These are phyloP conservation scores for Pharus latifolius DNA, from an alignment of 176 grass and related monocot genomes.

Conservation along the genomic window DNA sequence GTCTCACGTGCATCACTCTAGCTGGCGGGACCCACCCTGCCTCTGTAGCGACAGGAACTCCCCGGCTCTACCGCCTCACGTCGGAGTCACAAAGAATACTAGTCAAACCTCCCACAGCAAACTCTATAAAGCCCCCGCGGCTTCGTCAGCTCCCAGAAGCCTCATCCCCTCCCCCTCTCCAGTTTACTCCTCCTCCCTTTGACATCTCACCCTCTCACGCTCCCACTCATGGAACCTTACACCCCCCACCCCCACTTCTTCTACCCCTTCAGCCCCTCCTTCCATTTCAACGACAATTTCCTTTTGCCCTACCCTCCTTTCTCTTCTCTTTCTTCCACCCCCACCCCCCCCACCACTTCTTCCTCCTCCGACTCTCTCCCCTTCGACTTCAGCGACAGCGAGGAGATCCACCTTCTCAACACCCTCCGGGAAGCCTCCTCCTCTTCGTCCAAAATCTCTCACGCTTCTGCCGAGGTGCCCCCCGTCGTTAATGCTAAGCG, in stretches of 20 bases:
- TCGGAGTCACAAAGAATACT: not conserved
- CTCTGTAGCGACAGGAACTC: no score
- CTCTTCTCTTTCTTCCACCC: no score
- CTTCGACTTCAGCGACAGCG: not conserved
- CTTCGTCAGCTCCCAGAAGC: not conserved
- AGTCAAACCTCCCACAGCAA: not conserved
- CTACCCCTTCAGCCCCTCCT: not conserved
- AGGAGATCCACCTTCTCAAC: slow-evolving; percentile 21
- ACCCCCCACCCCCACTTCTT: not conserved
- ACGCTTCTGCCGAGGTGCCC: not conserved
- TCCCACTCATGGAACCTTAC: not conserved
- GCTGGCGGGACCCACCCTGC: not conserved
- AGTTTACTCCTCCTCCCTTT: no score
- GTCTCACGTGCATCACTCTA: not conserved
- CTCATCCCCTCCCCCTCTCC: not conserved
- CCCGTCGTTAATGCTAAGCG: not conserved
- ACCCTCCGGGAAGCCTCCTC: not conserved
- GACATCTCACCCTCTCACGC: not conserved
- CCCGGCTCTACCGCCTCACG: not conserved
- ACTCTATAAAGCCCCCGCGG: not conserved
- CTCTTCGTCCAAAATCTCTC: not conserved
- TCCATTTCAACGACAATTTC: not conserved
- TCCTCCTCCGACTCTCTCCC: slow-evolving; percentile 7
- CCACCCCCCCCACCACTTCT: not conserved
- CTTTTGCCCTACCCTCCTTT: no score